Conservation (phyloP, 345 rosid genomes). For the Eucalyptus microcorys region DNA sequence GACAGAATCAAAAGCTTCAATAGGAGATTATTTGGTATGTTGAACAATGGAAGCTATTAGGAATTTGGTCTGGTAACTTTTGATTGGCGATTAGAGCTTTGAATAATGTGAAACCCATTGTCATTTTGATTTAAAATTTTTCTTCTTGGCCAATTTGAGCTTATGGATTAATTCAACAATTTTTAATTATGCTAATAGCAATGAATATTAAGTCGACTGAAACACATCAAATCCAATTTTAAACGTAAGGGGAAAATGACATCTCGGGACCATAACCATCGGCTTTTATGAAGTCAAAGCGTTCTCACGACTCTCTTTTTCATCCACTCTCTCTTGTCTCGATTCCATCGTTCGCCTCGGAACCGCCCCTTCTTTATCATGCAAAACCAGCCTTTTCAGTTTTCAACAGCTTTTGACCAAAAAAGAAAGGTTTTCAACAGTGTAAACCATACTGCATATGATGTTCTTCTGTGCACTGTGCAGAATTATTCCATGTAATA, state of each 20-base stretch:
- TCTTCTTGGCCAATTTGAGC: background rate
- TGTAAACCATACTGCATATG: background rate
- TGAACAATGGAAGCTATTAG: background rate
- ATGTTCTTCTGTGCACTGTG: background rate
- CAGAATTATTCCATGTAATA: background rate
- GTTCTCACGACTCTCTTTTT: background rate
- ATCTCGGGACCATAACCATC: background rate
- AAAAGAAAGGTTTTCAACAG: background rate
- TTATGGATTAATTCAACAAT: background rate
- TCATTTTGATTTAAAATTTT: background rate
- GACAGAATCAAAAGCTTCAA: background rate
- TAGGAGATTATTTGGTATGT: background rate
- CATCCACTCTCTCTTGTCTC: background rate
- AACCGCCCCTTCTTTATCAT: background rate
- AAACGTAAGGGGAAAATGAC: background rate
- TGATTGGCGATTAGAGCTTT: background rate
- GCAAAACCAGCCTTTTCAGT: background rate
- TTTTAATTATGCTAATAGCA: background rate
- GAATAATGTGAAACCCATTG: background rate
- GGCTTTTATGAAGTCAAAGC: background rate
- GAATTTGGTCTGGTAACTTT: background rate
- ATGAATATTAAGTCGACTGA: background rate
- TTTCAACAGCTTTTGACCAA: too few species aligned
- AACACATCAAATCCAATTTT: background rate
- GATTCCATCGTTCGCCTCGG: background rate